Evolutionary conservation across 106 monocot genomes (phyloP).

Genomic region (Phalaenopsis aphrodite): DNA sequence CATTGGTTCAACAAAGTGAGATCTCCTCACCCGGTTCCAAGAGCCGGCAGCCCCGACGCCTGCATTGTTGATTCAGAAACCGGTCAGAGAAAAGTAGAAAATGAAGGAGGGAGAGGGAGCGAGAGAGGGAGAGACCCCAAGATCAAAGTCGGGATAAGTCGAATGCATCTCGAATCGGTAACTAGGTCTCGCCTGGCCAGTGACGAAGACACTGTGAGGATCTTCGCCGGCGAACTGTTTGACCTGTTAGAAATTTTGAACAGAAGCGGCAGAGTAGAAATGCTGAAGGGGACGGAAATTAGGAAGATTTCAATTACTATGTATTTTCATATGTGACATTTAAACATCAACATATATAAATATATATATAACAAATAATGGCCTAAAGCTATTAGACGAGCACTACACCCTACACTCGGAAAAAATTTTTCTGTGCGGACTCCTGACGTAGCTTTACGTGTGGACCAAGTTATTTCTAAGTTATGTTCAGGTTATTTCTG

Average conservation of each 20-base stretch:
- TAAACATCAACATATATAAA: neutral
- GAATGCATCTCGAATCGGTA: constrained; percentile 8
- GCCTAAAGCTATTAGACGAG: too few species aligned
- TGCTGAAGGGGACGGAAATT: neutral
- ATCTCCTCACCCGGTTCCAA: constrained; percentile 53
- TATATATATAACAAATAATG: too few species aligned
- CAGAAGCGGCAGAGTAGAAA: neutral
- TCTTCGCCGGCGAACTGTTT: neutral
- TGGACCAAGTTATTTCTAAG: too few species aligned
- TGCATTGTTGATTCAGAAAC: constrained; percentile 32
- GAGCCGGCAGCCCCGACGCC: constrained; percentile 28
- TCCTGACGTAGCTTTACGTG: too few species aligned
- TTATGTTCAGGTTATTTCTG: too few species aligned
- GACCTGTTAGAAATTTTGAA: neutral
- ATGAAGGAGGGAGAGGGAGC: neutral
- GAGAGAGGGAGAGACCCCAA: constrained; percentile 3
- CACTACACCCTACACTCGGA: too few species aligned
- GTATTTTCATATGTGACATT: neutral
- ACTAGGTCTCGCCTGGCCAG: neutral
- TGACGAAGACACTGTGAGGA: neutral
- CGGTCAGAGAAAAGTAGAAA: constrained; percentile 4
- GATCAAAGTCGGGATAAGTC: constrained; percentile 19
- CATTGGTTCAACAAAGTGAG: neutral
- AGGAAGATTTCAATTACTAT: neutral
- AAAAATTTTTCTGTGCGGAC: too few species aligned